A percentile compares a stretch with the other conserved stretches of the same genome.
Conservation (phyloP, 768 basidiomycete genomes). For the Suillus variegatus region DNA sequence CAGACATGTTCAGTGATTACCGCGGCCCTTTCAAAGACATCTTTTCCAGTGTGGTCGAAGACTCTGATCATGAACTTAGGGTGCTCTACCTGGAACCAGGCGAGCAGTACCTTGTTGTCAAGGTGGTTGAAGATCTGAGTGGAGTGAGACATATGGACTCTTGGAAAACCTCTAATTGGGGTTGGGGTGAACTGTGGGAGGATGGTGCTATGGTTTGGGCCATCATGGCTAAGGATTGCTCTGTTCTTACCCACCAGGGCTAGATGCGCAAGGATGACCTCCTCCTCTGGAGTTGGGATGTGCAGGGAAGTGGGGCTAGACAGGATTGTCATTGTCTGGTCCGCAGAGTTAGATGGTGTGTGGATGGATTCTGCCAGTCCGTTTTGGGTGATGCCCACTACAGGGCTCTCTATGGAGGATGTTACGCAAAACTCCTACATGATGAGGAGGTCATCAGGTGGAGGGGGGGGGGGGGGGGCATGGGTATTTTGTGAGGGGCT, state of each 20-base stretch:
- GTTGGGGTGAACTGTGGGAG: background rate
- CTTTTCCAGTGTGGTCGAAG: background rate
- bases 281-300: no score
- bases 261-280: no score
- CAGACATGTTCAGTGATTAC: no score
- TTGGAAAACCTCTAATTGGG: background rate
- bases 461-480: no score
- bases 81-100: background rate
- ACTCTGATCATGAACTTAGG: background rate
- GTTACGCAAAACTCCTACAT: no score
- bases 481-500: no score
- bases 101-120: background rate
- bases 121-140: background rate
- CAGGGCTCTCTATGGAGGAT: no score
- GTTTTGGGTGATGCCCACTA: rapidly evolving
- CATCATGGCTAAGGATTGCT: background rate
- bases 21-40: background rate
- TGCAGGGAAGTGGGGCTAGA: background rate
- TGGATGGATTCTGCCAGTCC: background rate
- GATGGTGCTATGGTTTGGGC: background rate
- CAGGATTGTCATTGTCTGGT: background rate
- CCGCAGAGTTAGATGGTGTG: background rate
- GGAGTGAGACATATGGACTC: background rate
- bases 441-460: no score
- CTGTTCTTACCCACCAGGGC: background rate